Evolutionary conservation across 2,329 filamentous ascomycete genomes (phyloP), one percentile per base, ranked within the genome.

Genomic region (Neonectria hederae): DNA sequence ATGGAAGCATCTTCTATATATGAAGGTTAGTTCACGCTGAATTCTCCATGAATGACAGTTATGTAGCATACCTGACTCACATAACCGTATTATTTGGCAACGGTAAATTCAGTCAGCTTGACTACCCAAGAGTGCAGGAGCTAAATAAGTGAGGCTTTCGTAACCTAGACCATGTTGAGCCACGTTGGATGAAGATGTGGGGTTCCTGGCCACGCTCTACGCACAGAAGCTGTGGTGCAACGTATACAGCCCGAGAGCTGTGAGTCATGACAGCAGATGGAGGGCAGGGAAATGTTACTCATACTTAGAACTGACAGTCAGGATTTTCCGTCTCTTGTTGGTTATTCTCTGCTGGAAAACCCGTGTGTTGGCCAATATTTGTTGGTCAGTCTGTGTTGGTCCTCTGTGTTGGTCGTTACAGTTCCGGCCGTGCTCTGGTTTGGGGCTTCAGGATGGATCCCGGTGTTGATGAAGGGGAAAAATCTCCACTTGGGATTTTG

Each of bases 201-300:
- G 22, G 35, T 28, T 14, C 40, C 19, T 13, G 28, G n/a, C 19
- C 35, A 35, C 13, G 22, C 19, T 9, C 19, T 24, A 19, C 40
- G 43, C 43, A 54, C 58, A 22, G 52, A 43, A 21, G 30, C n/a
- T 13, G 42, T 24, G 13, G 35, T 56, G 35, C 52, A 26, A 49
- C 26, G 26, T n/a, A 17, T 32, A 17, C 24, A 19, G 43, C 7
- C 49, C 21, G 14, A 26, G n/a, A 32, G 43, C 11, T 45, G 24
- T 28, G 38, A 42, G 53, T 24, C 35, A 28, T 54, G 52, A 14
- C 14, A 5, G 10, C 21, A 26, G 13, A 42, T 7, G 13, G 52
- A 24, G 26, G 10, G 24, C 35, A 42, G 21, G 35, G 22, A n/a
- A 26, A 45, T 2, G n/a, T 38, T 38, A 38, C 35, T 38, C 35